A percentile compares a stretch with the other conserved stretches of the same genome.
Evolutionary conservation across 169 alveolate species (phyloP).

Genomic region (Neospora caninum): DNA sequence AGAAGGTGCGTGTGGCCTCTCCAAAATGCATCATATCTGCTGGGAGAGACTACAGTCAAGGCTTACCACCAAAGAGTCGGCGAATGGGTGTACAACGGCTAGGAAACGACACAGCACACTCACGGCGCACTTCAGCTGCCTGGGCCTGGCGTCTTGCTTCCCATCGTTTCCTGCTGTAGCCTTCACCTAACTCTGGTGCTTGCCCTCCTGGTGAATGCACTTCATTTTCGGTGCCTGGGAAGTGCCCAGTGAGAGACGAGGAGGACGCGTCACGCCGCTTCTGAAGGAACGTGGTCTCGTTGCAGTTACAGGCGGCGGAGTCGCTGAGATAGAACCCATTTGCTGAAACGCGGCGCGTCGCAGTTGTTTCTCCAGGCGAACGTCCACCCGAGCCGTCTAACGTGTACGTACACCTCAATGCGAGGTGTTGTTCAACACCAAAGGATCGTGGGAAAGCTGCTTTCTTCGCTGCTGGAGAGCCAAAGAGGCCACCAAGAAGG

Average conservation of each 20-base stretch:
- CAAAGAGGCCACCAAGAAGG: background rate
- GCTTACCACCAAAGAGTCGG: slow-evolving; percentile 32
- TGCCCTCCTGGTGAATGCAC: no score
- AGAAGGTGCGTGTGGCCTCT: no score
- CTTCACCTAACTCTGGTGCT: background rate
- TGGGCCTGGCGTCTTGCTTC: background rate
- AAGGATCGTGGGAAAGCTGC: background rate
- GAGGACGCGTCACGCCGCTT: no score
- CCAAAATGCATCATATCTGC: no score
- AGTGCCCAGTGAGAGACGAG: no score
- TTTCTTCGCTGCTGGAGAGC: background rate
- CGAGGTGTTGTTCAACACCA: background rate
- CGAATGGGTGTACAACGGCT: slow-evolving; percentile 23
- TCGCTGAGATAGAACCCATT: no score
- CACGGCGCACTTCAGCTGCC: background rate
- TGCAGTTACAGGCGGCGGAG: no score
- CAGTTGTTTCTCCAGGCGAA: background rate
- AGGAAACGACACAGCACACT: background rate
- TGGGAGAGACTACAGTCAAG: no score
- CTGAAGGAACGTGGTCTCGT: no score
- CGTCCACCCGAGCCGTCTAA: background rate
- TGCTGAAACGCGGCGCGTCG: no score
- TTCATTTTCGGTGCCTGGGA: no score
- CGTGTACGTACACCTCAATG: slow-evolving; percentile 1
- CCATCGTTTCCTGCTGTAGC: background rate